Conservation (phyloP, 2,329 filamentous ascomycete species). For the Nectriaceae sp. region DNA sequence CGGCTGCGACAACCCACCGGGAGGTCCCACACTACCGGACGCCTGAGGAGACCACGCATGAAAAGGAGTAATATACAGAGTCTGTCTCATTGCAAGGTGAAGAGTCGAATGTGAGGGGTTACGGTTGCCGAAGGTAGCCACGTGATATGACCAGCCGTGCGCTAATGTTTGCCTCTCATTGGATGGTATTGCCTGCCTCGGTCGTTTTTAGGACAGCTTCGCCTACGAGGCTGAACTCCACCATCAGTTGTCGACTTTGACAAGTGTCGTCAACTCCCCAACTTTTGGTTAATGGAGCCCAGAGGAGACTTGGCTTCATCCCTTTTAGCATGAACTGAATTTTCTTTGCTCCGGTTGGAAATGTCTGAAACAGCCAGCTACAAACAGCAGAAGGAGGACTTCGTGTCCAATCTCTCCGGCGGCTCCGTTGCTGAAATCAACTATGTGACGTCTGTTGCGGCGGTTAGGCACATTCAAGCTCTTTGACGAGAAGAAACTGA, state of each 20-base stretch:
- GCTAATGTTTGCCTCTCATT: conserved; percentile 13
- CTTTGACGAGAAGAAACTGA: conserved; percentile 13
- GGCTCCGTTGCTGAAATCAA: conserved; percentile 86
- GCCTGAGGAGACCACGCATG: not conserved
- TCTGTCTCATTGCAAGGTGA: too few relatives aligned
- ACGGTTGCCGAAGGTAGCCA: too few relatives aligned
- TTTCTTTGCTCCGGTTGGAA: conserved; percentile 8
- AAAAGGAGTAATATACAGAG: too few relatives aligned
- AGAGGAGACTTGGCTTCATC: not conserved
- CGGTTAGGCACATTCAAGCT: conserved; percentile 54
- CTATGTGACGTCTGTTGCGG: conserved; percentile 78
- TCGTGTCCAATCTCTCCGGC: conserved; percentile 88
- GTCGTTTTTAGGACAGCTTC: conserved; percentile 16
- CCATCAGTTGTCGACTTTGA: conserved; percentile 18
- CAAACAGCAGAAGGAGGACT: conserved; percentile 91
- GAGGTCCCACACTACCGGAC: not conserved
- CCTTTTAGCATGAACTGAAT: not conserved
- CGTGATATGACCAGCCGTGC: conserved; percentile 15
- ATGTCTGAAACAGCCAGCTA: conserved; percentile 60
- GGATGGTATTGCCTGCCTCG: conserved; percentile 8
- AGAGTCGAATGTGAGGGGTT: too few relatives aligned
- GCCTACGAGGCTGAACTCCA: conserved; percentile 25
- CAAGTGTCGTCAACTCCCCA: conserved; percentile 23
- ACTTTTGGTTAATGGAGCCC: not conserved
- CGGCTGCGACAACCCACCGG: conserved; percentile 8